Evolutionary conservation across 2,329 filamentous ascomycete genomes (phyloP).

Genomic region (Fusarium robinianum): DNA sequence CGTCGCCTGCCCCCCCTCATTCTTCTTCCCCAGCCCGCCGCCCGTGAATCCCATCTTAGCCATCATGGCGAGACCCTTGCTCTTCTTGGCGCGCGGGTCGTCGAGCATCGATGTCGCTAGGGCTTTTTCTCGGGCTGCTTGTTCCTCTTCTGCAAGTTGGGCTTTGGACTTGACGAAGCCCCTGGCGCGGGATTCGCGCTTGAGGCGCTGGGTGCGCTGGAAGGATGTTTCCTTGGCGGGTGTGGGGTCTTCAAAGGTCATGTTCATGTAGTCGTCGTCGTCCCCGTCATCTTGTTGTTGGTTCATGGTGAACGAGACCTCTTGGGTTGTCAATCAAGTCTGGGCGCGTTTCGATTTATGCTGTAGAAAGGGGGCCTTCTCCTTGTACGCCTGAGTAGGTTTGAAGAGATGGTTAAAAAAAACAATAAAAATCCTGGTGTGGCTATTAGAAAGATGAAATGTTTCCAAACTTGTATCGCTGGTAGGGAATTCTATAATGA

Average conservation of each 20-base stretch:
- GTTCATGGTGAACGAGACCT: conserved; percentile 15
- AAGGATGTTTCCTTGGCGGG: conserved; percentile 59
- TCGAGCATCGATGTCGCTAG: conserved; percentile 75
- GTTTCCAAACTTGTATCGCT: too few relatives aligned
- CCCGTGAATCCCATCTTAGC: conserved; percentile 91
- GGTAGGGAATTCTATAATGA: too few relatives aligned
- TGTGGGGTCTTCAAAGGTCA: conserved; percentile 76
- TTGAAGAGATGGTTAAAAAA: too few relatives aligned
- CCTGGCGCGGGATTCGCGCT: conserved; percentile 69
- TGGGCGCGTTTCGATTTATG: too few relatives aligned
- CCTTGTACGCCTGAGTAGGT: too few relatives aligned
- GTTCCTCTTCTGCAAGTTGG: conserved; percentile 76
- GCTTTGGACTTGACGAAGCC: conserved; percentile 77
- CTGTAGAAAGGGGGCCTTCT: too few relatives aligned
- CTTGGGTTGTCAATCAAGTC: too few relatives aligned
- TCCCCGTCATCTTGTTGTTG: conserved; percentile 47
- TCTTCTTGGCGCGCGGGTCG: conserved; percentile 58
- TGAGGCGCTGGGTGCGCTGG: conserved; percentile 57
- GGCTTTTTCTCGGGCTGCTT: conserved; percentile 72
- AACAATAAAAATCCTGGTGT: too few relatives aligned
- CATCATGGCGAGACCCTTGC: conserved; percentile 96
- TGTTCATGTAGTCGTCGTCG: conserved; percentile 96
- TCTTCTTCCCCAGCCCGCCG: conserved; percentile 67
- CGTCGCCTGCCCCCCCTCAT: too few relatives aligned
- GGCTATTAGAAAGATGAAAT: too few relatives aligned